These are phyloP conservation scores for Dalbergia cultrata DNA, from an alignment of 306 rosid species.

Conservation along the genomic window DNA sequence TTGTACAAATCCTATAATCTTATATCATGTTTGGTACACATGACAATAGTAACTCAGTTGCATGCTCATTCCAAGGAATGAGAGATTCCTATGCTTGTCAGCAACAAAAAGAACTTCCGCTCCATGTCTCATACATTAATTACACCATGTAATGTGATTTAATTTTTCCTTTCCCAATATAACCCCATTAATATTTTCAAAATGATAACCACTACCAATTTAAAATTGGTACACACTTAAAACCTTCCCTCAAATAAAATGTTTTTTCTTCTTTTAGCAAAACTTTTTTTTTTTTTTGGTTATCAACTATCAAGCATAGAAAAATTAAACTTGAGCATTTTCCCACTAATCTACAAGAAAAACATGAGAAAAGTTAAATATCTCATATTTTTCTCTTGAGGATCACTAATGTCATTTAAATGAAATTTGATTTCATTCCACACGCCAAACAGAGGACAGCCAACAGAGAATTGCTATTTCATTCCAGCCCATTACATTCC, in stretches of 20 bases:
- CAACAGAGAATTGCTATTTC: background rate
- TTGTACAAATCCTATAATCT: background rate
- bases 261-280: background rate
- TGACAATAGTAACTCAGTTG: background rate
- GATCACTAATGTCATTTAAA: background rate
- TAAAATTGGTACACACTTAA: background rate
- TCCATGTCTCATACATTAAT: background rate
- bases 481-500: background rate
- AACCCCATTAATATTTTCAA: background rate
- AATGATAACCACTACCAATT: background rate
- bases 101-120: background rate
- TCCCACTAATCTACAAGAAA: background rate
- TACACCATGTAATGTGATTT: background rate
- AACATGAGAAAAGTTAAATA: background rate
- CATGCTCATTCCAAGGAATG: background rate
- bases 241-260: background rate
- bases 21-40: conserved; percentile 1
- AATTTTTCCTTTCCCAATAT: background rate
- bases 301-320: background rate
- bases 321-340: background rate
- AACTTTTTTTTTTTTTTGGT: background rate
- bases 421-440: background rate
- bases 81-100: background rate
- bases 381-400: background rate
- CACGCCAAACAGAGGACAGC: background rate